A percentile compares a stretch with the other conserved stretches of the same genome.
Conservation (phyloP, 371 early-diverging fungal genomes). For the Rhizomucor miehei region DNA sequence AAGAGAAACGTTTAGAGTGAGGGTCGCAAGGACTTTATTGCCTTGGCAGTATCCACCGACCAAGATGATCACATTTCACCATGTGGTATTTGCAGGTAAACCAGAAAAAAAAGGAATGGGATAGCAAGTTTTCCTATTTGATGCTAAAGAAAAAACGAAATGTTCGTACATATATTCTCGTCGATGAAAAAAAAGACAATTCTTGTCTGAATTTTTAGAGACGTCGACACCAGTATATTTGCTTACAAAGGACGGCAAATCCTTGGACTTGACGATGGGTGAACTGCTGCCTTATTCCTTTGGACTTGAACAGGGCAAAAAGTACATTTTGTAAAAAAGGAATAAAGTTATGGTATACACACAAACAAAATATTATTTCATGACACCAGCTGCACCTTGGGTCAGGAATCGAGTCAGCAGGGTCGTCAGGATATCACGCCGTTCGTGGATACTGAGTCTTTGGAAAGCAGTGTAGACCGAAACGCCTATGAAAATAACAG, state of each 20-base stretch:
- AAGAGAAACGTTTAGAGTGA: slow-evolving; percentile 47
- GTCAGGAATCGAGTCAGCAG: slow-evolving; percentile 36
- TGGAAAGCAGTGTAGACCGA: slow-evolving; percentile 48
- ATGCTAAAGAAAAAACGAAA: too few relatives aligned
- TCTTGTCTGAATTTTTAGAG: slow-evolving; percentile 73
- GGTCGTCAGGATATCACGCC: slow-evolving; percentile 37
- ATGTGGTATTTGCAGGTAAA: slow-evolving; percentile 78
- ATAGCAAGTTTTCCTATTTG: neutral
- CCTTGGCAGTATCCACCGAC: slow-evolving; percentile 64
- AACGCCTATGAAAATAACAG: slow-evolving; percentile 17
- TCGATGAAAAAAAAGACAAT: slow-evolving; percentile 54
- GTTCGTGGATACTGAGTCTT: slow-evolving; percentile 24
- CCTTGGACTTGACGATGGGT: slow-evolving; percentile 39
- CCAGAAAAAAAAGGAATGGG: neutral
- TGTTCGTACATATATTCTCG: too few relatives aligned
- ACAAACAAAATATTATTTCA: slow-evolving; percentile 25
- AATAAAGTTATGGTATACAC: neutral
- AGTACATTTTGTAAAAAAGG: slow-evolving; percentile 11
- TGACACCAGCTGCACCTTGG: slow-evolving; percentile 40
- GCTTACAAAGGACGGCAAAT: slow-evolving; percentile 53
- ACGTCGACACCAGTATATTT: slow-evolving; percentile 56
- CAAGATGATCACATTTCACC: slow-evolving; percentile 60
- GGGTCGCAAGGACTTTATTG: slow-evolving; percentile 64
- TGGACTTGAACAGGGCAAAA: slow-evolving; percentile 47
- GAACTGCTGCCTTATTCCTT: slow-evolving; percentile 68